Evolutionary conservation across 1,284 basidiomycete genomes (phyloP).

Genomic region (Trichosporon inkin): DNA sequence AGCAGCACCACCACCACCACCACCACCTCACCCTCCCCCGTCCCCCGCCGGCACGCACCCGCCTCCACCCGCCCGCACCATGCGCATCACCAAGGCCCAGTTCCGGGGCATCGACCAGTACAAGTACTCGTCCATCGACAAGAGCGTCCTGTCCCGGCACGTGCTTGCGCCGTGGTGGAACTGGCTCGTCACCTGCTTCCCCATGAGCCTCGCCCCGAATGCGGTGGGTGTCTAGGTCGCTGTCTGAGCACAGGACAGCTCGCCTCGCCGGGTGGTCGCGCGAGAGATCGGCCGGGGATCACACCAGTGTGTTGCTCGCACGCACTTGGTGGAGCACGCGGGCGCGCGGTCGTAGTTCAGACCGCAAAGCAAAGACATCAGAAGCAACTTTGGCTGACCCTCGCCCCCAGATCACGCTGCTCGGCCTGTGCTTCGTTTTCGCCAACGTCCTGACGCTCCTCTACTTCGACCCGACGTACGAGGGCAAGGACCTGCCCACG

Average conservation of each 20-base stretch:
- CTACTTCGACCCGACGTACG: constrained; percentile 73
- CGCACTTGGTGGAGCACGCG: too few relatives aligned
- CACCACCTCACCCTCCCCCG: background rate
- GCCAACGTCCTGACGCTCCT: constrained; percentile 79
- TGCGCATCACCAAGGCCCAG: constrained; percentile 50
- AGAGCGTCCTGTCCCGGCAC: constrained; percentile 50
- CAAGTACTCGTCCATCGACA: constrained; percentile 58
- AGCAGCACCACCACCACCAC: background rate
- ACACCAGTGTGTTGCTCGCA: background rate
- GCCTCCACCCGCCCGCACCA: too few relatives aligned
- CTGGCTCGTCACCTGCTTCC: constrained; percentile 89
- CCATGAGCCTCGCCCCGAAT: constrained; percentile 83
- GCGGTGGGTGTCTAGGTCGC: constrained; percentile 57
- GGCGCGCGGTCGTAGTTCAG: too few relatives aligned
- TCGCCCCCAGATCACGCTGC: constrained; percentile 69
- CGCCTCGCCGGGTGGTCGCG: background rate
- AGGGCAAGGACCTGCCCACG: constrained; percentile 62
- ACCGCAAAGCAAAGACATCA: too few relatives aligned
- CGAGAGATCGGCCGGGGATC: background rate
- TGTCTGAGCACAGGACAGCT: background rate
- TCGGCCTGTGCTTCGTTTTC: constrained; percentile 75
- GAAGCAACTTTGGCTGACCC: too few relatives aligned
- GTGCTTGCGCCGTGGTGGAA: constrained; percentile 90
- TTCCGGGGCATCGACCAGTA: constrained; percentile 55
- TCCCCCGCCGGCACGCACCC: too few relatives aligned